Conservation (phyloP, 1,284 basidiomycete genomes). For the Apiotrichum sp. region DNA sequence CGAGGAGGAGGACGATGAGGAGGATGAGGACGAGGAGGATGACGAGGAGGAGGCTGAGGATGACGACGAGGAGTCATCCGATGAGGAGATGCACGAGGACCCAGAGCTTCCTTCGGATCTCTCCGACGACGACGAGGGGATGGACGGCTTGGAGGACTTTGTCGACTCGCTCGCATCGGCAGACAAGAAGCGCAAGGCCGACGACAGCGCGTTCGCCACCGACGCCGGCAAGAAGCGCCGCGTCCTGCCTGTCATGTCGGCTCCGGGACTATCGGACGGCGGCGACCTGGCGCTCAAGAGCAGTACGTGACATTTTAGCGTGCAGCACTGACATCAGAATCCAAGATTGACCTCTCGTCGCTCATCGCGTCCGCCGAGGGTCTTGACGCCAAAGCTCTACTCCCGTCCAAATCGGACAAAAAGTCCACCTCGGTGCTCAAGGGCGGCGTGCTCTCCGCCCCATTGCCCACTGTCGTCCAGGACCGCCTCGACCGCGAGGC, state of each 20-base stretch:
- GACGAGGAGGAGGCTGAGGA: conserved; percentile 48
- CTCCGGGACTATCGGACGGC: conserved; percentile 33
- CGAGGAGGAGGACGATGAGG: conserved; percentile 27
- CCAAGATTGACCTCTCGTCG: conserved; percentile 49
- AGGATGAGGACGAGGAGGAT: conserved; percentile 48
- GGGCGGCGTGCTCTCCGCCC: conserved; percentile 68
- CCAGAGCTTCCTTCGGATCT: conserved; percentile 55
- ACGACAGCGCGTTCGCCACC: conserved; percentile 50
- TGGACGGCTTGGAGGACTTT: conserved; percentile 64
- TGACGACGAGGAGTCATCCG: conserved; percentile 43
- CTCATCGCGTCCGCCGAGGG: conserved; percentile 55
- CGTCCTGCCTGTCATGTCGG: conserved; percentile 45
- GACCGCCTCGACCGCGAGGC: conserved; percentile 88
- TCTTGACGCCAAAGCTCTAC: conserved; percentile 52
- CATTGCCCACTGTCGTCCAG: conserved; percentile 77
- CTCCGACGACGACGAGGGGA: conserved; percentile 55
- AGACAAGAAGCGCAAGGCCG: conserved; percentile 66
- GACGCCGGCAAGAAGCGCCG: conserved; percentile 49
- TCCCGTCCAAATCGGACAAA: conserved; percentile 31
- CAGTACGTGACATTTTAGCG: conserved; percentile 24
- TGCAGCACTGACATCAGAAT: conserved; percentile 25
- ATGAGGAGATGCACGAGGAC: conserved; percentile 49
- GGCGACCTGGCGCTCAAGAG: conserved; percentile 35
- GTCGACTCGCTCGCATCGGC: conserved; percentile 61
- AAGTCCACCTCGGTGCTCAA: conserved; percentile 55